A percentile compares a stretch with the other conserved stretches of the same genome.
Conservation (phyloP, 2,329 filamentous ascomycete genomes). For the Dothiorella sarmentorum region DNA sequence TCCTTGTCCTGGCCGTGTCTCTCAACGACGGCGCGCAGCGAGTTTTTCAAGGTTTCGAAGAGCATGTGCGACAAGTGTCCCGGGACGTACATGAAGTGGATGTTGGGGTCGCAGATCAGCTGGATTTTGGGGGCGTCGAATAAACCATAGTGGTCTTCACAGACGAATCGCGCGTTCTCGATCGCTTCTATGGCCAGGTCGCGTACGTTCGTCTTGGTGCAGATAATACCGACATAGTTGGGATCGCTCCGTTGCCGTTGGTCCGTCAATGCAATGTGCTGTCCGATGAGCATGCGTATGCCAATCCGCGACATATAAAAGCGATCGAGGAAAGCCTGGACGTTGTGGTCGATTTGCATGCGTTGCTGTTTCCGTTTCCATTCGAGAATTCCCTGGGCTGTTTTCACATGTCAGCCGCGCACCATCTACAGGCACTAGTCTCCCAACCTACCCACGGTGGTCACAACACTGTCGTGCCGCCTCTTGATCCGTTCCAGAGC, state of each 20-base stretch:
- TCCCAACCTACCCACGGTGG: conserved; percentile 63
- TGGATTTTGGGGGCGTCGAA: conserved; percentile 97
- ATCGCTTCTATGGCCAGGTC: conserved; percentile 96
- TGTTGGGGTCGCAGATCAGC: conserved; percentile 87
- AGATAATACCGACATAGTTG: conserved; percentile 97
- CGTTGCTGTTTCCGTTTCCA: conserved; percentile 95
- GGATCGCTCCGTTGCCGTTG: conserved; percentile 86
- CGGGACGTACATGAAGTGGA: conserved; percentile 99
- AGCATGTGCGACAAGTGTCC: conserved; percentile 99
- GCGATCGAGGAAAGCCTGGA: conserved; percentile 94
- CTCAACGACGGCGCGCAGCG: conserved; percentile 92
- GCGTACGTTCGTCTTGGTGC: conserved; percentile 94
- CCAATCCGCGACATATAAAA: conserved; percentile 99
- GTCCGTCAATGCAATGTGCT: conserved; percentile 95
- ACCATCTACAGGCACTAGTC: background rate
- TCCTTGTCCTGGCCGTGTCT: conserved; percentile 92
- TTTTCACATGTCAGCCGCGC: conserved; percentile 1
- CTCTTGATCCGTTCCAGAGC: conserved; percentile 92
- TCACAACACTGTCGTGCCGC: conserved; percentile 94
- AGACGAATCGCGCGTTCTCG: conserved; percentile 98
- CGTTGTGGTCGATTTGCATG: conserved; percentile 97
- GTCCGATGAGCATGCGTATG: conserved; percentile 97
- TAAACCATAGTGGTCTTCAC: conserved; percentile 95
- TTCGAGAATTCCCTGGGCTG: conserved; percentile 90
- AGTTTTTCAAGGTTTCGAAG: conserved; percentile 99